phyloP scores from a whole-genome alignment of 805 yeast genomes.

The Zygosaccharomyces gambellarensis region DNA sequence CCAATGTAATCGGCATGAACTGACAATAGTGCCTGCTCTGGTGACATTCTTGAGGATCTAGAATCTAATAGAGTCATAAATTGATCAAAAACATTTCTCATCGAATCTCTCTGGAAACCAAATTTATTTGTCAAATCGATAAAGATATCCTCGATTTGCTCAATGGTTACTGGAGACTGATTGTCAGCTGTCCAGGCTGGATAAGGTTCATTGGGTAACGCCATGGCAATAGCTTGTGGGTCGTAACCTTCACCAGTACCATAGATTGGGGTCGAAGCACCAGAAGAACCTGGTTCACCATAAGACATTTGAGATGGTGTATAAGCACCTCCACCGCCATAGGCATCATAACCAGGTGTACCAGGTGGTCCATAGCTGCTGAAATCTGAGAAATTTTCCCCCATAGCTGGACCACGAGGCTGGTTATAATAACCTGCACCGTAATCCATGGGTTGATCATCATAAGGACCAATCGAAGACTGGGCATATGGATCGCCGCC shows the following conservation, averaged over 20 bases:
- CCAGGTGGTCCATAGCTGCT: conserved; percentile 55
- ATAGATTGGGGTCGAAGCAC: conserved; percentile 91
- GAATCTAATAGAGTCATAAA: conserved; percentile 82
- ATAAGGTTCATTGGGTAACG: conserved; percentile 85
- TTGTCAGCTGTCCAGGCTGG: conserved; percentile 99
- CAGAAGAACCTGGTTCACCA: conserved; percentile 79
- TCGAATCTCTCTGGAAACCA: conserved; percentile 88
- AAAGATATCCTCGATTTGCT: conserved; percentile 81
- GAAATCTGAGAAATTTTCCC: conserved; percentile 65
- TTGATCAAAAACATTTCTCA: conserved; percentile 88
- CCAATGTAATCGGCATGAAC: conserved; percentile 86
- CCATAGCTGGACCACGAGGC: conserved; percentile 45
- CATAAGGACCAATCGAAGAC: conserved; percentile 28
- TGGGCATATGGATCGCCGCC: conserved; percentile 33
- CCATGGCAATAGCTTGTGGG: conserved; percentile 59
- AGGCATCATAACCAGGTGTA: conserved; percentile 49
- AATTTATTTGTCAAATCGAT: conserved; percentile 78
- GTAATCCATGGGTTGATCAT: conserved; percentile 39
- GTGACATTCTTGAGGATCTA: conserved; percentile 82
- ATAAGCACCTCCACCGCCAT: conserved; percentile 64
- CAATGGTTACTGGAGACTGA: conserved; percentile 78
- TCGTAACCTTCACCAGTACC: conserved; percentile 55
- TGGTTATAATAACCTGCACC: conserved; percentile 48
- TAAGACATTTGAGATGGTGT: conserved; percentile 86
- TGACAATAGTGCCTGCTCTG: conserved; percentile 77